Conservation (phyloP, 1,284 basidiomycete species). For the Cyathus olla region DNA sequence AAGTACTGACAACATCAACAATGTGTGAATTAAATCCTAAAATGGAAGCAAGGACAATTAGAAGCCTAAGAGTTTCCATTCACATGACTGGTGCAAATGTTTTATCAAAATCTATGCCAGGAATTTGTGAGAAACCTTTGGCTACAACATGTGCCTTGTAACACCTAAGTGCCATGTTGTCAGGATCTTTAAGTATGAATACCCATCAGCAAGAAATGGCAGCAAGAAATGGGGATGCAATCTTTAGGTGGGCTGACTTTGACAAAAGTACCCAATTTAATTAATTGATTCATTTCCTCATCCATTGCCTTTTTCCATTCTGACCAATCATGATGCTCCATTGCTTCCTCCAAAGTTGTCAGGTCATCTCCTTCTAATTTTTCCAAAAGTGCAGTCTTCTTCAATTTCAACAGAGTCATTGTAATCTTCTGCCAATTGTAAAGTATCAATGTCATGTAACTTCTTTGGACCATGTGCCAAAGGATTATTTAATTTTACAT, state of each 20-base stretch:
- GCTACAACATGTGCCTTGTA: constrained; percentile 17
- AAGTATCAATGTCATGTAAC: no score
- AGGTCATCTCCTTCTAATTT: neutral
- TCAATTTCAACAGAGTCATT: neutral
- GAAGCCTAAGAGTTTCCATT: constrained; percentile 39
- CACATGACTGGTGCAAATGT: constrained; percentile 16
- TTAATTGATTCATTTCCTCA: neutral
- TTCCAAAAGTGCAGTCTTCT: neutral
- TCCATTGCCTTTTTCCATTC: neutral
- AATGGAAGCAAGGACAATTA: constrained; percentile 44
- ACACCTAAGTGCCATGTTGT: constrained; percentile 2
- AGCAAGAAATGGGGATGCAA: neutral
- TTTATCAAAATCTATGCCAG: constrained; percentile 13
- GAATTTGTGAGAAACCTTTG: constrained; percentile 13
- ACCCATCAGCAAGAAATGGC: constrained; percentile 10
- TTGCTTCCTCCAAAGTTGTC: neutral
- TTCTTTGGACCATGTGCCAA: no score
- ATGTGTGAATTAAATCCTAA: constrained; percentile 45
- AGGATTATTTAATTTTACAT: no score
- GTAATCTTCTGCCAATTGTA: no score
- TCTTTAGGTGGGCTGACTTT: neutral
- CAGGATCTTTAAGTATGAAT: constrained; percentile 10
- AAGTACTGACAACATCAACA: constrained; percentile 57
- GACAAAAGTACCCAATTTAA: neutral
- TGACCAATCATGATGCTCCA: neutral